Percentiles rank a stretch among this genome's conserved stretches.
Conservation (phyloP, 805 yeast species). For the Kazachstania taianensis region DNA sequence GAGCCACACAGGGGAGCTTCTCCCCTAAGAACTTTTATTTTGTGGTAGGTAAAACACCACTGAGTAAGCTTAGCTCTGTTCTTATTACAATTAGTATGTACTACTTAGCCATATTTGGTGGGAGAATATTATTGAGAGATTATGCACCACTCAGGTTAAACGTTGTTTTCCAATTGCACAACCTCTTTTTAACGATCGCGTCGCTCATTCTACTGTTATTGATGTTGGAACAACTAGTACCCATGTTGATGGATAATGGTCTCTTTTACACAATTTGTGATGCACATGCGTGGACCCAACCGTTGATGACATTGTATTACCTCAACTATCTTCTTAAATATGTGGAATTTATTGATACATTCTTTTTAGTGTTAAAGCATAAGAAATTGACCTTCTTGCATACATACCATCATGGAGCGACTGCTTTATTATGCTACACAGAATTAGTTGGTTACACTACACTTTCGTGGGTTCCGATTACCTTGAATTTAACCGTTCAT, state of each 20-base stretch:
- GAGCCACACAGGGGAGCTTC: no score
- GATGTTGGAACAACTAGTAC: conserved; percentile 75
- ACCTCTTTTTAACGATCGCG: conserved; percentile 57
- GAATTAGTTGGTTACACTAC: no score
- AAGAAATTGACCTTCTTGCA: no score
- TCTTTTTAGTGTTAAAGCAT: conserved; percentile 82
- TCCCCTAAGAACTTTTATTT: conserved; percentile 47
- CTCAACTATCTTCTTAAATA: conserved; percentile 85
- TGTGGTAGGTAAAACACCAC: conserved; percentile 50
- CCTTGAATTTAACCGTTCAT: no score
- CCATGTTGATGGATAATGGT: conserved; percentile 67
- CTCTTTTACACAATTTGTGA: conserved; percentile 76
- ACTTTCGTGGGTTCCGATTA: no score
- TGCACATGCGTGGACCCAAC: conserved; percentile 69
- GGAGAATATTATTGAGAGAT: conserved; percentile 50
- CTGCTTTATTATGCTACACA: no score
- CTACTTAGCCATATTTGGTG: conserved; percentile 78
- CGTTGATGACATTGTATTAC: conserved; percentile 76
- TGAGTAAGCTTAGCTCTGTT: conserved; percentile 56
- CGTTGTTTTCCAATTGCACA: conserved; percentile 73
- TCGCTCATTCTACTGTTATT: conserved; percentile 60
- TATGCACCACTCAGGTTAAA: conserved; percentile 65
- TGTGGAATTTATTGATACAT: conserved; percentile 82
- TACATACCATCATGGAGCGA: no score
- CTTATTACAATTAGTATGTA: conserved; percentile 49